Percentiles rank a stretch among this genome's conserved stretches.
These are phyloP conservation scores for Xylariaceae sp. DNA, from an alignment of 2,329 filamentous ascomycete species.

Conservation along the genomic window DNA sequence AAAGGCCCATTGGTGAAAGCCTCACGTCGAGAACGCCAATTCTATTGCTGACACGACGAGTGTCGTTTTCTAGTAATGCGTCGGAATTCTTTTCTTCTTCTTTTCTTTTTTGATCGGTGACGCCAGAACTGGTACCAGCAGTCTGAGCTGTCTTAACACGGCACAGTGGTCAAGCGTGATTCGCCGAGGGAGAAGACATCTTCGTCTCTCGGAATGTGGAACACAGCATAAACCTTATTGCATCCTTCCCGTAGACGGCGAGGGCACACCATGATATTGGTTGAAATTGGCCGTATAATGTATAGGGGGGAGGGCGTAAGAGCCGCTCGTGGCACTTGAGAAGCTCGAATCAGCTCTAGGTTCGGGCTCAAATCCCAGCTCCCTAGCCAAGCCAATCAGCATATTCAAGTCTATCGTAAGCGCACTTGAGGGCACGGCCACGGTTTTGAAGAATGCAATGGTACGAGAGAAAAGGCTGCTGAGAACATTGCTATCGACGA, in stretches of 20 bases:
- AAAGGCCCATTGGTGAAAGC: too few relatives aligned
- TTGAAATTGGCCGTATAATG: constrained; percentile 19
- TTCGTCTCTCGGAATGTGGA: too few relatives aligned
- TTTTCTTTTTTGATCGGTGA: too few relatives aligned
- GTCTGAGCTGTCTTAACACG: too few relatives aligned
- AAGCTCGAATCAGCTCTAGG: constrained; percentile 37
- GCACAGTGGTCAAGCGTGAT: too few relatives aligned
- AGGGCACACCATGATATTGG: constrained; percentile 9
- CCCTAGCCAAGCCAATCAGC: constrained; percentile 48
- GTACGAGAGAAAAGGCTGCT: constrained; percentile 65
- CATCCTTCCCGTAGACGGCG: constrained; percentile 19
- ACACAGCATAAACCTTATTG: constrained; percentile 3
- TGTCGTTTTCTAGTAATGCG: too few relatives aligned
- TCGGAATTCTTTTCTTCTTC: too few relatives aligned
- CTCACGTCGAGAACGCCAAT: too few relatives aligned
- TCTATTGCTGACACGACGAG: too few relatives aligned
- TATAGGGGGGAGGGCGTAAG: constrained; percentile 18
- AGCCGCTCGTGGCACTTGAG: constrained; percentile 35
- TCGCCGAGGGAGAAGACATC: too few relatives aligned
- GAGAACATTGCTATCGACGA: constrained; percentile 55
- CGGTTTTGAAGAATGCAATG: constrained; percentile 68
- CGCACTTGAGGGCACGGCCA: constrained; percentile 69
- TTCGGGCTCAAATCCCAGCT: constrained; percentile 40
- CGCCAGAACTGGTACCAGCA: too few relatives aligned
- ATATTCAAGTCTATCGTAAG: constrained; percentile 72